Evolutionary conservation across 495 filamentous ascomycete genomes (phyloP), one percentile per base, ranked within the genome.

Genomic region (Aspergillus kassunensis): DNA sequence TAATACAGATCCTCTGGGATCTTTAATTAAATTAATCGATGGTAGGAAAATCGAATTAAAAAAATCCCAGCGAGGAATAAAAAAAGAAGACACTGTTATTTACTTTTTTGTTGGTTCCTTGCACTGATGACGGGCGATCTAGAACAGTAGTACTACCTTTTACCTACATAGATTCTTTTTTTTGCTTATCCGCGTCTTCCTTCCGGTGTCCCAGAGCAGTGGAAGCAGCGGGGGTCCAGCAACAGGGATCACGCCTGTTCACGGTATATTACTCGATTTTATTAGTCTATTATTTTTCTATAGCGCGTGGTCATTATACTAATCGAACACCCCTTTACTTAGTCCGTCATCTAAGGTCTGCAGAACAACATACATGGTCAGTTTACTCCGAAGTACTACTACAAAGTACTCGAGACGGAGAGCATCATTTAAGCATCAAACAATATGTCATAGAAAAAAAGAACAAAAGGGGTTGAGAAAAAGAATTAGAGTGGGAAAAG

Each of bases 101-200:
- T 45, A 46, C 42, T 53, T 51, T 49, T 42, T 50, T 25, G 39
- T 29, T 54, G 20, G 51, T 46, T 54, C 47, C 45, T 49, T 58
- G 53, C 40, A 55, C 39, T 41, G 24, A 2, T 43, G 30, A 46
- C 44, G 12, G 54, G 46, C 49, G 55, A 65, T 64, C 56, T 58
- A 64, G 63, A 65, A 59, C 53, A 48, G 56, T 55, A 64, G 64
- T 60, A 58, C 10, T n/a, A n/a, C n/a, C n/a, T n/a, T n/a, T n/a
- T n/a, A n/a, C n/a, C n/a, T 16, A 35, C 21, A 37, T 25, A 5
- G 20, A 20, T 43, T 48, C 30, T 25, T 39, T 21, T 30, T 51
- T 42, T 42, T 42, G 21, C 25, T 53, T 45, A 25, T 49, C 43
- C 54, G 41, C 36, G 34, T 42, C 52, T 39, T 49, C 47, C 47